Evolutionary conservation across 345 rosid species (phyloP).

Genomic region (Brassica carinata): DNA sequence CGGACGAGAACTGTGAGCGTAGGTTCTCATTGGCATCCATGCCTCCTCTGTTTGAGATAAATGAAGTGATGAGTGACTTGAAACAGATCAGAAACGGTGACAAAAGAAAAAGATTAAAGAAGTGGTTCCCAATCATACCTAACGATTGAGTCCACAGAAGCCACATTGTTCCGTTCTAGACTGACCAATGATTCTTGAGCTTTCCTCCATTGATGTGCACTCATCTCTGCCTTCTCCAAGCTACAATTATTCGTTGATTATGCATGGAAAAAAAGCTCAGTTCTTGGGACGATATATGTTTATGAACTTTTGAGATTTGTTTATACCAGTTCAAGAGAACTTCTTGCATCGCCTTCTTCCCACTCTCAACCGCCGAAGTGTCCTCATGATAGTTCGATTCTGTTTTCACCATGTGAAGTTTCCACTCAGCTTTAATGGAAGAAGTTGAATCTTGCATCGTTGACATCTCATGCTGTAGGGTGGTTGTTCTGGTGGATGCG

Average conservation of each 20-base stretch:
- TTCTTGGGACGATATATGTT: neutral
- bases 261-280: neutral
- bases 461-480: constrained; percentile 86
- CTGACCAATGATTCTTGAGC: constrained; percentile 85
- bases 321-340: constrained; percentile 81
- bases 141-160: constrained; percentile 82
- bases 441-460: constrained; percentile 85
- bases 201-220: constrained; percentile 80
- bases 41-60: constrained; percentile 60
- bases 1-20: constrained; percentile 64
- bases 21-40: constrained; percentile 71
- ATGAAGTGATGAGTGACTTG: constrained; percentile 6
- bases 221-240: constrained; percentile 71
- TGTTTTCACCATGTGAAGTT: constrained; percentile 70
- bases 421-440: constrained; percentile 81
- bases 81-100: constrained; percentile 1
- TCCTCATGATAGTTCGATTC: constrained; percentile 73
- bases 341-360: constrained; percentile 78
- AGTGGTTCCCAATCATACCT: constrained; percentile 49
- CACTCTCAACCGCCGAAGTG: constrained; percentile 68
- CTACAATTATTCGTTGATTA: constrained; percentile 46
- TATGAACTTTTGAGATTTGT: neutral
- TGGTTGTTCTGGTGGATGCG: constrained; percentile 68
- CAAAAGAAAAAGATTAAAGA: neutral
- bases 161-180: constrained; percentile 77